Base-by-base conservation (phyloP, 495 filamentous ascomycete genomes). In the Choiromyces venosus region DNA sequence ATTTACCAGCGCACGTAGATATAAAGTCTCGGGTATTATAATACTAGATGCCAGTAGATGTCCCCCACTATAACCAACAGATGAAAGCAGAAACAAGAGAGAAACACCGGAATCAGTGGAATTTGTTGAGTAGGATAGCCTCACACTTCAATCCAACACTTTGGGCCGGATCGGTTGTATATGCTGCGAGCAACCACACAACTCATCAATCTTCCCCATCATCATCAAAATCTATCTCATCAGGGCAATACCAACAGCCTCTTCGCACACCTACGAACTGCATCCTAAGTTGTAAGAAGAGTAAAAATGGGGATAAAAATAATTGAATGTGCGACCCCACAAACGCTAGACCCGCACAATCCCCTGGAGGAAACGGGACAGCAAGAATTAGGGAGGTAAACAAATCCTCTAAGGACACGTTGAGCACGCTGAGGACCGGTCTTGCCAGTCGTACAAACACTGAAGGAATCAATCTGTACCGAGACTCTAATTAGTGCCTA, bases 401-500 rank as follows among this genome's bases (percentile, higher is more conserved):
- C 81, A 79, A 83, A 91, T 88, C 79, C 80, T 99, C 88, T 99
- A 87, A 96, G 95, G 90, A 90, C 90, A 93, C 93, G 92, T 91
- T 94, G 94, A 99, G 95, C 95, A 92, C 95, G 95, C 93, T 83
- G 87, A 89, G 94, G 88, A 71, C 72, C 69, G 91, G 91, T 88
- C 93, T 96, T 61, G 25, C 68, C 35, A 39, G 71, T 38, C 71
- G 92, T 91, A 92, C 89, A 93, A 94, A 93, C 88, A 97, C 86
- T 91, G 93, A 95, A 83, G 82, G 88, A 67, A 72, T 92, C 90
- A 74, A 72, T 92, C 90, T 92, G 89, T 89, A 90, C 92, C 95
- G 95, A 96, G 95, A 99, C 95, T 99, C 95, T 99, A 99, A 94
- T 93, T 92, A 92, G 87, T 89, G 91, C 90, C 93, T 95, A 91